phyloP scores from a whole-genome alignment of 768 basidiomycete species.

The Sistotremastrum niveocremeum region DNA sequence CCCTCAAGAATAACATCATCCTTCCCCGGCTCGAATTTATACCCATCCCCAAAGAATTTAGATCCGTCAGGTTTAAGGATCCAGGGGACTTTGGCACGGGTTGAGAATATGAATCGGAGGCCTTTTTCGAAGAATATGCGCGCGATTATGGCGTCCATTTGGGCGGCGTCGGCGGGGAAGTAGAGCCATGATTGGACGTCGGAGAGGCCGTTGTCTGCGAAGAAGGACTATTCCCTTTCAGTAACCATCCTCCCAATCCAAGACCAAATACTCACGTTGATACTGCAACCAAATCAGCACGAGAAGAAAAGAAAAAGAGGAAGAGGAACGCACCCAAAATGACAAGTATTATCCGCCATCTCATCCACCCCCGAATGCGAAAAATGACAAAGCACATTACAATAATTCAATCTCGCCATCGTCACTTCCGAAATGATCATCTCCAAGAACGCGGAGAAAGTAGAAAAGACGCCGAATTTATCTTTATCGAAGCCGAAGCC shows the following conservation, averaged over 20 bases:
- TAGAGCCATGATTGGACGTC: constrained; percentile 72
- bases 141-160: constrained; percentile 68
- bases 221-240: constrained; percentile 32
- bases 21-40: constrained; percentile 73
- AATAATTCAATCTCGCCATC: constrained; percentile 84
- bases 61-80: constrained; percentile 67
- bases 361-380: constrained; percentile 58
- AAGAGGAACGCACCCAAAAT: constrained; percentile 27
- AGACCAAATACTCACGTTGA: constrained; percentile 32
- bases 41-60: constrained; percentile 50
- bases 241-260: no score
- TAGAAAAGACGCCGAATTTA: constrained; percentile 82
- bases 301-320: not conserved
- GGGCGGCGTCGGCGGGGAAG: constrained; percentile 75
- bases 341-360: constrained; percentile 48
- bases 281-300: constrained; percentile 15
- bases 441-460: constrained; percentile 86
- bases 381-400: constrained; percentile 81
- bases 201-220: constrained; percentile 76
- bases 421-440: constrained; percentile 84
- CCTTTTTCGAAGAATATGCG: constrained; percentile 76
- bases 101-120: constrained; percentile 78
- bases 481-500: constrained; percentile 76
- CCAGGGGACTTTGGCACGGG: constrained; percentile 80
- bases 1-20: constrained; percentile 74